Percentiles rank a stretch among this genome's conserved stretches.
Evolutionary conservation across 2,329 filamentous ascomycete species (phyloP).

Genomic region (Stenocarpella maydis): DNA sequence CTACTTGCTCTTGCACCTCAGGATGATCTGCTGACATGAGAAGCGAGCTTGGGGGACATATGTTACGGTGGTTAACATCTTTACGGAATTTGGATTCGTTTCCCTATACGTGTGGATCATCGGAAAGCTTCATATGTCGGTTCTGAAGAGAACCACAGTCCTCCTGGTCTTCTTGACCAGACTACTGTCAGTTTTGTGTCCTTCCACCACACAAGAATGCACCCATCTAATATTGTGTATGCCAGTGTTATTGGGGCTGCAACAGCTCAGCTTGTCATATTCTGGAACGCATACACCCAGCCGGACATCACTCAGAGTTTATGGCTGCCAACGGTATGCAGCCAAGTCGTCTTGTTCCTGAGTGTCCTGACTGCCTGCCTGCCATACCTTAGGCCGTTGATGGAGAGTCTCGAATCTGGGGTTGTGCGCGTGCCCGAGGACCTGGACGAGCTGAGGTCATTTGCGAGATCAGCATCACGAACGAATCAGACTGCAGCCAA

Average conservation of each 20-base stretch:
- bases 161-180: conserved; percentile 3
- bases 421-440: conserved; percentile 8
- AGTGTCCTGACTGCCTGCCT: conserved; percentile 21
- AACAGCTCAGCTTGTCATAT: conserved; percentile 12
- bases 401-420: conserved; percentile 20
- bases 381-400: conserved; percentile 9
- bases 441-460: conserved; percentile 1
- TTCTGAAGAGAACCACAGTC: not conserved
- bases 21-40: not conserved
- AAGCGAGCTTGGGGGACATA: conserved; percentile 16
- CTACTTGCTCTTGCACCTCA: not conserved
- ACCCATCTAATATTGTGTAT: not conserved
- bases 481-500: not conserved
- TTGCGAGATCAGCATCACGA: not conserved
- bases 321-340: conserved; percentile 14
- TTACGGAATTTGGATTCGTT: conserved; percentile 10
- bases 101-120: conserved; percentile 14
- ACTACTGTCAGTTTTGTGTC: not conserved
- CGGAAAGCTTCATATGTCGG: conserved; percentile 4
- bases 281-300: not conserved
- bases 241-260: conserved; percentile 11
- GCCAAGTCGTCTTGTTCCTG: not conserved
- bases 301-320: not conserved
- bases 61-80: not conserved
- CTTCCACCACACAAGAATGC: rapidly evolving